Evolutionary conservation across 495 filamentous ascomycete species (phyloP).

Genomic region (Neurospora sp.): DNA sequence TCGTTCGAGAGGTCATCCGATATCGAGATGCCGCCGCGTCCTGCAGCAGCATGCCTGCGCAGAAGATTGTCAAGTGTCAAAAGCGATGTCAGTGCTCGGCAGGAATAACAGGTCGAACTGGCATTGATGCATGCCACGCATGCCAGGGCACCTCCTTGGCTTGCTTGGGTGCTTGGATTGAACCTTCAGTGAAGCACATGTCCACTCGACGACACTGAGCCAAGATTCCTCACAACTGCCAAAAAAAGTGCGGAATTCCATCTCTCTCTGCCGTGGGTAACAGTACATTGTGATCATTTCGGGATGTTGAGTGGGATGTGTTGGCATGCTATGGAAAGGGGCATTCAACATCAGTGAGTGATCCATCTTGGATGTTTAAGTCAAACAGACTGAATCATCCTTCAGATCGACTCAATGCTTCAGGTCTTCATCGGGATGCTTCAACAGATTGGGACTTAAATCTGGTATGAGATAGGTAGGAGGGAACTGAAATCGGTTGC

Average conservation of each 20-base stretch:
- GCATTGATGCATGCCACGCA: not conserved
- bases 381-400: not conserved
- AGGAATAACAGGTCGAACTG: not conserved
- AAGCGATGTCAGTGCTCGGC: not conserved
- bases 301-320: not conserved
- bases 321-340: not conserved
- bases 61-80: not conserved
- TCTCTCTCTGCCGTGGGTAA: not conserved
- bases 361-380: not conserved
- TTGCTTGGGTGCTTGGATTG: not conserved
- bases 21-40: not conserved
- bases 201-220: too few species aligned
- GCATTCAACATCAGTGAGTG: not conserved
- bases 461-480: too few species aligned
- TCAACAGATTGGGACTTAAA: too few species aligned
- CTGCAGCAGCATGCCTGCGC: not conserved
- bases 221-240: not conserved
- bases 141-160: not conserved
- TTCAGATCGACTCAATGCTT: not conserved
- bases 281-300: not conserved
- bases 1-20: not conserved
- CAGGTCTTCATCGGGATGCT: not conserved
- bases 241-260: not conserved
- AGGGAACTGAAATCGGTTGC: too few species aligned
- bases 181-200: not conserved